phyloP scores from a whole-genome alignment of 1,284 basidiomycete genomes.

The Fomitiporia mediterranea region DNA sequence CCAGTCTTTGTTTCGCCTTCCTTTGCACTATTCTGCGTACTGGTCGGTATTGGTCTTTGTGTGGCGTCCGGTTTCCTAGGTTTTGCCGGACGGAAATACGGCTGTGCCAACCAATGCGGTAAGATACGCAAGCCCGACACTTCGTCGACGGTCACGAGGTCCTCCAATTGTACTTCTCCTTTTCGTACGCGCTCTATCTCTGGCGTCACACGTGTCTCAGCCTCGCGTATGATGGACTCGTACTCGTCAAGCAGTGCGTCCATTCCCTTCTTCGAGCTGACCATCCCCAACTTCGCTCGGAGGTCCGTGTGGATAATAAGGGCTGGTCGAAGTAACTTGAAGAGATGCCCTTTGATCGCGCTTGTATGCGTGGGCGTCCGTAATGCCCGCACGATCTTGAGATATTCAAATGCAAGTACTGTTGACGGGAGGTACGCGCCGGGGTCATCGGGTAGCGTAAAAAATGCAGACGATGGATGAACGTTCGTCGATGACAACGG shows the following conservation, averaged over 20 bases:
- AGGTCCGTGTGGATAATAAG: slow-evolving; percentile 69
- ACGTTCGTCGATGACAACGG: slow-evolving; percentile 23
- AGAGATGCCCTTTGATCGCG: slow-evolving; percentile 89
- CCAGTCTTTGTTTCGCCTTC: too few species aligned
- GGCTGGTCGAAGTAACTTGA: slow-evolving; percentile 85
- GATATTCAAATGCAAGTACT: slow-evolving; percentile 79
- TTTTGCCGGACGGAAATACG: slow-evolving; percentile 65
- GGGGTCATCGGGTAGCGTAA: slow-evolving; percentile 32
- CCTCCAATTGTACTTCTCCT: slow-evolving; percentile 34
- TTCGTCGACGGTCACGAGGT: slow-evolving; percentile 45
- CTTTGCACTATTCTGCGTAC: too few species aligned
- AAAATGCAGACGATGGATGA: slow-evolving; percentile 26
- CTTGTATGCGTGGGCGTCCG: slow-evolving; percentile 70
- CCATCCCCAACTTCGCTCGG: slow-evolving; percentile 62
- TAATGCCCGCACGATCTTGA: slow-evolving; percentile 72
- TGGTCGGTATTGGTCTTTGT: too few species aligned
- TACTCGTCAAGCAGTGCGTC: slow-evolving; percentile 50
- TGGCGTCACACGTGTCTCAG: slow-evolving; percentile 61
- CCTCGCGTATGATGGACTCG: slow-evolving; percentile 56
- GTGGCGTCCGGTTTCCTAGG: not conserved
- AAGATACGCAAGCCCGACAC: slow-evolving; percentile 55
- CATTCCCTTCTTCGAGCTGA: slow-evolving; percentile 36
- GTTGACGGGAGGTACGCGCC: slow-evolving; percentile 57
- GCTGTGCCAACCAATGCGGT: slow-evolving; percentile 84
- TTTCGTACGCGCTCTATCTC: slow-evolving; percentile 32